Conservation (phyloP, 768 basidiomycete species). For the Gautieria morchelliformis region DNA sequence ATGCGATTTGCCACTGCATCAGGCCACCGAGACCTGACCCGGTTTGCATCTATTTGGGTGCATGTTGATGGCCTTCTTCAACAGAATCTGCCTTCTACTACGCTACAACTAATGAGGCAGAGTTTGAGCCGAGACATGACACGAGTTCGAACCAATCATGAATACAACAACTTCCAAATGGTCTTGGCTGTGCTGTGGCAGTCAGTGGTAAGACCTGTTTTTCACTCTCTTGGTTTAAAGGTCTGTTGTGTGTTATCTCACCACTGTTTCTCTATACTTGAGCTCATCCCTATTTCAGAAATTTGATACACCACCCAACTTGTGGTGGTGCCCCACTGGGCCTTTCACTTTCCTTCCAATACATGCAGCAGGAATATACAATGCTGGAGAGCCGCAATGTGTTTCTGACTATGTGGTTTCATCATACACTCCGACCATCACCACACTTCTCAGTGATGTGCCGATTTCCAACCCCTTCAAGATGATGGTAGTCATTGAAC, state of each 20-base stretch:
- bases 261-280: not conserved
- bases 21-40: too few relatives aligned
- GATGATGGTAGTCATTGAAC: slow-evolving; percentile 13
- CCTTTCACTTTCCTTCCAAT: slow-evolving; percentile 28
- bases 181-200: not conserved
- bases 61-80: too few relatives aligned
- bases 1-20: too few relatives aligned
- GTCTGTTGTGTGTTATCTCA: not conserved
- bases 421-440: slow-evolving; percentile 25
- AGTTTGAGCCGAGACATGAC: not conserved
- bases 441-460: slow-evolving; percentile 16
- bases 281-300: not conserved
- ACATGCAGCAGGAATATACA: slow-evolving; percentile 31
- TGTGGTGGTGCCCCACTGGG: slow-evolving; percentile 26
- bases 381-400: slow-evolving; percentile 9
- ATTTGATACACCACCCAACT: not conserved
- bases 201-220: not conserved
- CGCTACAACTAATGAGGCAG: too few relatives aligned
- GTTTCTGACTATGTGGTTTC: slow-evolving; percentile 19
- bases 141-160: not conserved
- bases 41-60: too few relatives aligned
- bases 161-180: not conserved
- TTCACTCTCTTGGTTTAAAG: not conserved
- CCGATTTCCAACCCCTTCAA: too few relatives aligned
- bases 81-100: too few relatives aligned